Conservation (phyloP, 345 rosid species). For the Eucalyptus paniculata region DNA sequence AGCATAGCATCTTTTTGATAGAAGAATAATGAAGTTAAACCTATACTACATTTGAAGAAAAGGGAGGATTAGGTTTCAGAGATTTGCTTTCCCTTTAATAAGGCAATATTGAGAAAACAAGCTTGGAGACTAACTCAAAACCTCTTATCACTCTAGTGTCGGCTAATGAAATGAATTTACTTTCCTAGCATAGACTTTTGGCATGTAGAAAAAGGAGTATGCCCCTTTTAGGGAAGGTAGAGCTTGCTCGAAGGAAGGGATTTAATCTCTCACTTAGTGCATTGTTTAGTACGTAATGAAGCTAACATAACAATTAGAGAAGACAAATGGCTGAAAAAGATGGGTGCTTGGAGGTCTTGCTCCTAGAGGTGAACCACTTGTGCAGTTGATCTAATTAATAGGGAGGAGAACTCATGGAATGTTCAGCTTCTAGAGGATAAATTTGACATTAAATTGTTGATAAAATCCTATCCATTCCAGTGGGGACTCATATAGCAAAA, state of each 20-base stretch:
- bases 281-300: too few species aligned
- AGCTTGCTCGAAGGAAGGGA: too few species aligned
- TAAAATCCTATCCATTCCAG: not conserved
- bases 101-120: too few species aligned
- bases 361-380: not conserved
- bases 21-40: not conserved
- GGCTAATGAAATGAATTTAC: too few species aligned
- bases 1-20: not conserved
- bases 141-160: accelerated
- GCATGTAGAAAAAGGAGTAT: too few species aligned
- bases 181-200: too few species aligned
- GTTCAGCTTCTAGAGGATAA: not conserved
- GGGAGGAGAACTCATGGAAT: not conserved
- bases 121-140: not conserved
- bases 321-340: not conserved
- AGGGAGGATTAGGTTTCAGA: too few species aligned
- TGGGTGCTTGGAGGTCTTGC: not conserved
- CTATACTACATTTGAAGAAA: not conserved
- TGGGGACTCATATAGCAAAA: not conserved
- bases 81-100: too few species aligned
- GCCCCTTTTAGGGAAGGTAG: too few species aligned
- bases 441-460: not conserved
- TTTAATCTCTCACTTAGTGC: too few species aligned
- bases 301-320: not conserved
- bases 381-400: not conserved